Evolutionary conservation across 176 grass and related monocot species (phyloP).

Genomic region (barley (Hordeum vulgare)): MorexV3_pseudomolecules_assembly NC_058520.1:552828370-552828869

Average conservation of each 20-base stretch:
- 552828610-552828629: not conserved
- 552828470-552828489: constrained; percentile 97
- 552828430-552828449: constrained; percentile 98
- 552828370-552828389: constrained; percentile 49
- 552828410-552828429: constrained; percentile 97
- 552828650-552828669: not conserved
- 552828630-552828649: not conserved
- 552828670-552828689: not conserved
- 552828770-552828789: not conserved
- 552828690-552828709: not conserved
- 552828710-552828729: not conserved
- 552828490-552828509: constrained; percentile 24
- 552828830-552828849: not conserved
- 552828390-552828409: constrained; percentile 98
- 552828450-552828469: constrained; percentile 99
- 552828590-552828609: not conserved
- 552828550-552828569: constrained; percentile 4
- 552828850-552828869: not conserved
- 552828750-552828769: not conserved
- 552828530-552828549: not conserved
- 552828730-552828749: not conserved
- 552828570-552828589: not conserved
- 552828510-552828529: not conserved
- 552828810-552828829: not conserved
- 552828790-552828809: not conserved